A percentile compares a stretch with the other conserved stretches of the same genome.
Evolutionary conservation across 768 basidiomycete species (phyloP).

Genomic region (Phaffia australis): DNA sequence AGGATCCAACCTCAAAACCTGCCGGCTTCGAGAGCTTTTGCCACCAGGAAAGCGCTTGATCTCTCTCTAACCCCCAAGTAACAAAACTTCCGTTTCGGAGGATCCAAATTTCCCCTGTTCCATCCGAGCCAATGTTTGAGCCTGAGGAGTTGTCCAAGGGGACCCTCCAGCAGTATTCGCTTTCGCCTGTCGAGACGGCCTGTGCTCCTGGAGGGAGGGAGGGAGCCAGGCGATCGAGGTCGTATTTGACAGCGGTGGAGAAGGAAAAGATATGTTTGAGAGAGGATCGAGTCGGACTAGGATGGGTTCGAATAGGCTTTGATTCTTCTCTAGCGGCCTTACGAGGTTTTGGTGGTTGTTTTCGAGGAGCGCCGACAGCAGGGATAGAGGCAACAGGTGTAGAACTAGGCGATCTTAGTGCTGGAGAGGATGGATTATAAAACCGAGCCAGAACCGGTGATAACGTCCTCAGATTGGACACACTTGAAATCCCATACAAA

Average conservation of each 20-base stretch:
- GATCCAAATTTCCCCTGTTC: constrained; percentile 20
- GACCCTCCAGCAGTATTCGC: constrained; percentile 13
- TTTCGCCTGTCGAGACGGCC: background rate
- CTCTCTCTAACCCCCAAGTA: constrained; percentile 9
- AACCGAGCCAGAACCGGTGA: no score
- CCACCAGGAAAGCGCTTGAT: constrained; percentile 14
- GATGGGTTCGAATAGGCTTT: constrained; percentile 2
- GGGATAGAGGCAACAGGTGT: no score
- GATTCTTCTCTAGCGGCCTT: background rate
- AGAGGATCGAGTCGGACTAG: constrained; percentile 1
- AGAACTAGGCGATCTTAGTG: no score
- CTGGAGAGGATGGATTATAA: no score
- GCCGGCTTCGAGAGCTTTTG: constrained; percentile 3
- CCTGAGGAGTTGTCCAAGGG: constrained; percentile 1
- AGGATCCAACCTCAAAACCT: constrained; percentile 10
- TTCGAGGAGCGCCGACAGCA: no score
- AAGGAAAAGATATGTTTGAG: constrained; percentile 11
- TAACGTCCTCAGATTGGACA: no score
- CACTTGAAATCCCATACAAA: no score
- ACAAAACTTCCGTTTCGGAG: constrained; percentile 23
- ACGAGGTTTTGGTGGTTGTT: no score
- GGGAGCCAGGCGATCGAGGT: constrained; percentile 1
- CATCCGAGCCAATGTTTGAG: background rate
- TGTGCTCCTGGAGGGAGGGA: constrained; percentile 4
- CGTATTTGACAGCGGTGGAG: constrained; percentile 13